These are phyloP conservation scores for Plasmodium vinckei DNA, from an alignment of 169 alveolate genomes.

Conservation along the genomic window DNA sequence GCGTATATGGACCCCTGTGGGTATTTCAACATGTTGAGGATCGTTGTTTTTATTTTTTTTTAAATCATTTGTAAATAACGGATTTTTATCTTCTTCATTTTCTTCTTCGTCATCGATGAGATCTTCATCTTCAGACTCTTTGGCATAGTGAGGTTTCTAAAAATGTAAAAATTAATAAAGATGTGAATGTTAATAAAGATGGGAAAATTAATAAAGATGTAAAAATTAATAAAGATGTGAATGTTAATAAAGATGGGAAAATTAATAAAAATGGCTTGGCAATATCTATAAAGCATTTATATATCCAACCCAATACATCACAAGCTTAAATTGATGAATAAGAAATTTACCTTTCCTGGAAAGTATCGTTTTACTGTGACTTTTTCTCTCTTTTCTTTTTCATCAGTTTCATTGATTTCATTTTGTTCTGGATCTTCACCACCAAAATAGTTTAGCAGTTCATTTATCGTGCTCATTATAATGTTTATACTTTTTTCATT, in stretches of 20 bases:
- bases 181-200: too few species aligned
- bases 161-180: too few species aligned
- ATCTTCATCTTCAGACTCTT: conserved; percentile 38
- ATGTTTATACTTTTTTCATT: neutral
- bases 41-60: conserved; percentile 2
- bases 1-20: neutral
- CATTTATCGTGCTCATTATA: conserved; percentile 67
- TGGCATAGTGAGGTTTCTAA: conserved; percentile 69
- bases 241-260: too few species aligned
- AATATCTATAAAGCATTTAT: too few species aligned
- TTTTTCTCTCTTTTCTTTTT: conserved; percentile 16
- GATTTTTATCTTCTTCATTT: conserved; percentile 7
- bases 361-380: conserved; percentile 31
- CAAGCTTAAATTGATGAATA: too few species aligned
- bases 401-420: conserved; percentile 17
- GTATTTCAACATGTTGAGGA: neutral
- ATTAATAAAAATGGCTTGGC: neutral
- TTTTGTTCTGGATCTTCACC: conserved; percentile 17
- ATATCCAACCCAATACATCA: too few species aligned
- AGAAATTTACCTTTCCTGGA: conserved; percentile 49
- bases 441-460: conserved; percentile 57
- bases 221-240: neutral
- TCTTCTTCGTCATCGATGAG: conserved; percentile 34
- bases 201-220: neutral
- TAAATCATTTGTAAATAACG: conserved; percentile 4